Percentiles rank a stretch among this genome's conserved stretches.
Evolutionary conservation across 257 asterid genomes (phyloP).

Genomic region (Thymus mandschuricus): DNA sequence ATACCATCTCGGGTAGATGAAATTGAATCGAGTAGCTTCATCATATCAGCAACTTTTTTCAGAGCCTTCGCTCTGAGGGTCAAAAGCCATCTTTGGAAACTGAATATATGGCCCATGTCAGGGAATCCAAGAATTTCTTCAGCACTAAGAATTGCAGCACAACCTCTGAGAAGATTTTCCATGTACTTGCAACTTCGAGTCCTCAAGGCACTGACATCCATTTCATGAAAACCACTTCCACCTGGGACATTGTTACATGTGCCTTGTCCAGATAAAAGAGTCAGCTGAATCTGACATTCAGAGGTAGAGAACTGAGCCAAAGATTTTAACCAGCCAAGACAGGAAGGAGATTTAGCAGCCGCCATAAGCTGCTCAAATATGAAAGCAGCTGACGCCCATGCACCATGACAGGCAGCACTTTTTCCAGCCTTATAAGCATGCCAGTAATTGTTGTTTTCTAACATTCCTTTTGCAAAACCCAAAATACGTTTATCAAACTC

Average conservation of each 20-base stretch:
- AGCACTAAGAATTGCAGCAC: constrained; percentile 46
- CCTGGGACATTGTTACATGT: constrained; percentile 8
- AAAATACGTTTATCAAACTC: constrained; percentile 49
- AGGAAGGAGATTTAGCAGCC: constrained; percentile 55
- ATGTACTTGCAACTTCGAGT: constrained; percentile 29
- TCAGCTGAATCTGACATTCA: constrained; percentile 61
- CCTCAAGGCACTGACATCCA: constrained; percentile 31
- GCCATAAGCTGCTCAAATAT: constrained; percentile 62
- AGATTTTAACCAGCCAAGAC: constrained; percentile 67
- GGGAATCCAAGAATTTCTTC: constrained; percentile 52
- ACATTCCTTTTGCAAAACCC: constrained; percentile 52
- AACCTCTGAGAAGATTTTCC: constrained; percentile 50
- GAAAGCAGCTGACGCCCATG: constrained; percentile 74
- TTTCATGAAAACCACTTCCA: constrained; percentile 31
- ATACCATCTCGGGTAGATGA: constrained; percentile 36
- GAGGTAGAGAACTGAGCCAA: constrained; percentile 59
- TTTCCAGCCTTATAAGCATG: constrained; percentile 70
- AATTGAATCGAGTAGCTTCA: constrained; percentile 43
- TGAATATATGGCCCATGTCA: constrained; percentile 38
- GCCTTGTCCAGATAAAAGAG: constrained; percentile 34
- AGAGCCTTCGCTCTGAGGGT: constrained; percentile 59
- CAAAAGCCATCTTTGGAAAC: constrained; percentile 81
- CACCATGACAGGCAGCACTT: constrained; percentile 77
- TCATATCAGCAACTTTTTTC: constrained; percentile 47
- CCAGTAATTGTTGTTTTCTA: constrained; percentile 61